Evolutionary conservation across 2,329 filamentous ascomycete species (phyloP).

Genomic region (Aureobasidium sp.): DNA sequence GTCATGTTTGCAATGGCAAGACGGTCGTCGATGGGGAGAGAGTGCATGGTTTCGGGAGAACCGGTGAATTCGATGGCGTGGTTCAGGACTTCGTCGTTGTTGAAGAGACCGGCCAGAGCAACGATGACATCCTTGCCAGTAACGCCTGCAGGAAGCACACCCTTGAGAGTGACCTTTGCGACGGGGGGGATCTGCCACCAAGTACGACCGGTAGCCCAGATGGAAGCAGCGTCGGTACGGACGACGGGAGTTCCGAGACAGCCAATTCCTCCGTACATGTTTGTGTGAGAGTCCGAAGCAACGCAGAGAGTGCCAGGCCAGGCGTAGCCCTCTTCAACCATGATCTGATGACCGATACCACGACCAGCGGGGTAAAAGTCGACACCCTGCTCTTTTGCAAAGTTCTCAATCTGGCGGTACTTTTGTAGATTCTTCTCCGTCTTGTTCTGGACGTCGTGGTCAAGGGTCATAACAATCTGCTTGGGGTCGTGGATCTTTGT

Average conservation of each 20-base stretch:
- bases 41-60: constrained; percentile 64
- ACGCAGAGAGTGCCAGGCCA: constrained; percentile 83
- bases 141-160: constrained; percentile 66
- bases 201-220: constrained; percentile 73
- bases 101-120: constrained; percentile 77
- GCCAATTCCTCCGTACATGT: constrained; percentile 75
- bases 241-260: constrained; percentile 75
- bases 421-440: constrained; percentile 71
- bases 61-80: constrained; percentile 84
- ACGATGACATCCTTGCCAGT: constrained; percentile 93
- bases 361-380: constrained; percentile 67
- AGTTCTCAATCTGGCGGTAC: constrained; percentile 71
- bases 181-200: constrained; percentile 89
- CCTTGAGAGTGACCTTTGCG: constrained; percentile 69
- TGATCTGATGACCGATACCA: constrained; percentile 86
- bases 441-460: constrained; percentile 85
- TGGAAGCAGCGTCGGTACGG: constrained; percentile 74
- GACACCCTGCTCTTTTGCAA: constrained; percentile 69
- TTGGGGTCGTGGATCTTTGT: constrained; percentile 59
- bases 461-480: constrained; percentile 75
- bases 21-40: constrained; percentile 62
- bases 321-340: constrained; percentile 74
- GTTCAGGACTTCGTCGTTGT: constrained; percentile 81
- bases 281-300: constrained; percentile 68
- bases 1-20: constrained; percentile 75